These are phyloP conservation scores for Monosporascus ibericus DNA, from an alignment of 2,329 filamentous ascomycete species.

Conservation along the genomic window DNA sequence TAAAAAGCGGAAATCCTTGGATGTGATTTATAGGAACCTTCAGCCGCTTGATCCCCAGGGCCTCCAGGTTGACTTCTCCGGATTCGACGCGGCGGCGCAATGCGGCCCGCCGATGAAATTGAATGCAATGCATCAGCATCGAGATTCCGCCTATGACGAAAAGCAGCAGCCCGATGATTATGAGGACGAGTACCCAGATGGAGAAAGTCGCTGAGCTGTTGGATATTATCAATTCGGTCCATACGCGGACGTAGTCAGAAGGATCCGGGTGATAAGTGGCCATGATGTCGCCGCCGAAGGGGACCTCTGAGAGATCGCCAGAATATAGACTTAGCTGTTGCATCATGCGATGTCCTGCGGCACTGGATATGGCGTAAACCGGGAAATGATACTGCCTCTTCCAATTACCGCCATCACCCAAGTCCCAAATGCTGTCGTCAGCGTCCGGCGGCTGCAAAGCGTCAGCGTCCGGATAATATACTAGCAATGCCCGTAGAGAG, in stretches of 20 bases:
- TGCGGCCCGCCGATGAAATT: slow-evolving; percentile 61
- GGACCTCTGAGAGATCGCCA: slow-evolving; percentile 60
- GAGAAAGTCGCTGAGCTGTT: slow-evolving; percentile 53
- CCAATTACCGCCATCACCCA: slow-evolving; percentile 68
- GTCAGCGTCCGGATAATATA: slow-evolving; percentile 53
- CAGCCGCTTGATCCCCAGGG: slow-evolving; percentile 75
- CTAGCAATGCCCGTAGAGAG: slow-evolving; percentile 56
- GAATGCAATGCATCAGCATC: slow-evolving; percentile 68
- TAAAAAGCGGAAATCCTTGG: slow-evolving; percentile 70
- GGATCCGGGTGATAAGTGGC: slow-evolving; percentile 48
- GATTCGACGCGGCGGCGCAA: slow-evolving; percentile 65
- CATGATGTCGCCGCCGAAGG: slow-evolving; percentile 51
- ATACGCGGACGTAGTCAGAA: slow-evolving; percentile 55
- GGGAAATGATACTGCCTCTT: slow-evolving; percentile 65
- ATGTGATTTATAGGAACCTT: slow-evolving; percentile 69
- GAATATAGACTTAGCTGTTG: slow-evolving; percentile 69
- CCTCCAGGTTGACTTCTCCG: slow-evolving; percentile 82
- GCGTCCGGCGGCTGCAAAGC: slow-evolving; percentile 58
- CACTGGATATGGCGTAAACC: slow-evolving; percentile 73
- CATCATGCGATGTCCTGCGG: slow-evolving; percentile 63
- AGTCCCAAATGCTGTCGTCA: slow-evolving; percentile 61
- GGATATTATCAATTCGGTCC: slow-evolving; percentile 45
- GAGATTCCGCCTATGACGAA: slow-evolving; percentile 62
- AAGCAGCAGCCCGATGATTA: slow-evolving; percentile 66
- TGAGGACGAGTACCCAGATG: slow-evolving; percentile 73